These are phyloP conservation scores for Hypholoma fasciculare DNA, from an alignment of 768 basidiomycete species.

Conservation along the genomic window DNA sequence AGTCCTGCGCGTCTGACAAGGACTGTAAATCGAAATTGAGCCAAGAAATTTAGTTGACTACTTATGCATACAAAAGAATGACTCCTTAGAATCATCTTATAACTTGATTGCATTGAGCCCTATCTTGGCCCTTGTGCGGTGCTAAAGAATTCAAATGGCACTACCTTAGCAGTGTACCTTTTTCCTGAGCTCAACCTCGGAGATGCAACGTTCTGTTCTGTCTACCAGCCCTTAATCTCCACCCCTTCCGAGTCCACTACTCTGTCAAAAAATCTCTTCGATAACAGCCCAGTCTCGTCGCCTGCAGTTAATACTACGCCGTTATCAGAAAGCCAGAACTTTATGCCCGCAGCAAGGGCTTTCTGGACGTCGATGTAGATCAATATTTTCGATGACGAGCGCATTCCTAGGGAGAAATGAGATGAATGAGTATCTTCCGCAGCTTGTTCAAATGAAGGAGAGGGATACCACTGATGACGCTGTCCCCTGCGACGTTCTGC, in stretches of 20 bases:
- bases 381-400: conserved; percentile 71
- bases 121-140: too few relatives aligned
- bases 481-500: conserved; percentile 65
- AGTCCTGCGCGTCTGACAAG: too few relatives aligned
- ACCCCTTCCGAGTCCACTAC: conserved; percentile 54
- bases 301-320: conserved; percentile 90
- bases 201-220: neutral
- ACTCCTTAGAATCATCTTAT: too few relatives aligned
- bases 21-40: too few relatives aligned
- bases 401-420: conserved; percentile 62
- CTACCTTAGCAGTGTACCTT: too few relatives aligned
- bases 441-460: neutral
- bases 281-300: conserved; percentile 59
- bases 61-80: too few relatives aligned
- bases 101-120: too few relatives aligned
- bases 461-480: conserved; percentile 73
- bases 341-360: conserved; percentile 66
- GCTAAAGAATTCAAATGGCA: too few relatives aligned
- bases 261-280: conserved; percentile 62
- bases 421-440: neutral
- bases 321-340: conserved; percentile 80
- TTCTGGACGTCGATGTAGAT: conserved; percentile 80
- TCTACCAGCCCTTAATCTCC: conserved; percentile 35
- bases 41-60: too few relatives aligned
- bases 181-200: too few relatives aligned